Percentiles rank a stretch among this genome's conserved stretches.
Conservation (phyloP, 805 yeast genomes). For the Metschnikowia dekortorum region DNA sequence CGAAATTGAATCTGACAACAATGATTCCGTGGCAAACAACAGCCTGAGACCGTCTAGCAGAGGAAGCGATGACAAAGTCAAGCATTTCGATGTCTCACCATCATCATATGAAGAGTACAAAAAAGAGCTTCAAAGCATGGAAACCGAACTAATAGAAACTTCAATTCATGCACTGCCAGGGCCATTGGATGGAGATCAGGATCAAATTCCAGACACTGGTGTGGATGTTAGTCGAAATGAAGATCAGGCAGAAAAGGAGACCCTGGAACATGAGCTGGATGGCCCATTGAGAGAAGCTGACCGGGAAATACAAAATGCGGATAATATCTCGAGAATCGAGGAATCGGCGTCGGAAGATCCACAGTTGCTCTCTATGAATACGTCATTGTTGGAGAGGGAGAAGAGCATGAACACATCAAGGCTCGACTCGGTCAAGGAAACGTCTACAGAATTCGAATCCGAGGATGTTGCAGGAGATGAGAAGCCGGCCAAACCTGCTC, state of each 20-base stretch:
- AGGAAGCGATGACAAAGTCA: background rate
- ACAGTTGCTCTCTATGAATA: background rate
- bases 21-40: background rate
- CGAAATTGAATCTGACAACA: background rate
- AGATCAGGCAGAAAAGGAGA: background rate
- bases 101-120: slow-evolving; percentile 14
- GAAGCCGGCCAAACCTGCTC: background rate
- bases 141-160: slow-evolving; percentile 6
- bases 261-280: background rate
- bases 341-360: slow-evolving; percentile 2
- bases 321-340: background rate
- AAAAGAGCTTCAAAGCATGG: slow-evolving; percentile 11
- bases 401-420: background rate
- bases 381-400: background rate
- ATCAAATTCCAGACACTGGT: background rate
- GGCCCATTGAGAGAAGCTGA: background rate
- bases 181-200: background rate
- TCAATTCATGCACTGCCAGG: background rate
- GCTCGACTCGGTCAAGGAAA: background rate
- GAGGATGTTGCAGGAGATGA: background rate
- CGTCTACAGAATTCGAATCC: background rate
- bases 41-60: background rate
- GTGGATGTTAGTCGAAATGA: background rate
- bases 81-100: slow-evolving; percentile 7
- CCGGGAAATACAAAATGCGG: background rate